A percentile compares a stretch with the other conserved stretches of the same genome.
Conservation (phyloP, 495 filamentous ascomycete genomes). For the Xylaria acuta region DNA sequence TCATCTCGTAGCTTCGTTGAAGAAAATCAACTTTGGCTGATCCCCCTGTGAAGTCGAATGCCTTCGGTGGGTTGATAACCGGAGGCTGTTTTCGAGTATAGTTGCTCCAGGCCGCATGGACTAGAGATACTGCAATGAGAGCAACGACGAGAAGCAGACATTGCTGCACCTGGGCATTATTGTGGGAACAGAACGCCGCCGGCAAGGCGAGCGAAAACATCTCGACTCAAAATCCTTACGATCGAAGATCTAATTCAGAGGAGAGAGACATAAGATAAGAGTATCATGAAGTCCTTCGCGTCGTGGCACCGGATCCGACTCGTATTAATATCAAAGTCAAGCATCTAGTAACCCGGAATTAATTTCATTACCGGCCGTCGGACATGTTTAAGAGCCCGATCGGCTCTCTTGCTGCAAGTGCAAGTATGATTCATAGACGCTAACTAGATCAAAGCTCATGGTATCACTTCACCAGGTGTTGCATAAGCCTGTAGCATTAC, state of each 20-base stretch:
- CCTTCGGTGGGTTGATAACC: constrained; percentile 7
- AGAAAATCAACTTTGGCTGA: constrained; percentile 8
- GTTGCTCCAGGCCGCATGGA: neutral
- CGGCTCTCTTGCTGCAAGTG: neutral
- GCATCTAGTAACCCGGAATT: neutral
- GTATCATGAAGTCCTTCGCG: neutral
- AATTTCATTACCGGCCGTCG: neutral
- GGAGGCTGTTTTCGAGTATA: neutral
- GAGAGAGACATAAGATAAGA: neutral
- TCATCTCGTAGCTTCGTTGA: constrained; percentile 6
- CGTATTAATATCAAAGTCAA: constrained; percentile 1
- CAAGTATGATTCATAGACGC: neutral
- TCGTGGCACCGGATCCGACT: neutral
- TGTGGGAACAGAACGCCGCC: neutral
- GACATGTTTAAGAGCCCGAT: constrained; percentile 5
- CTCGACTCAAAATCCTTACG: neutral
- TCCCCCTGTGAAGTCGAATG: neutral
- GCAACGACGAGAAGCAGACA: neutral
- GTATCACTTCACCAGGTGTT: neutral
- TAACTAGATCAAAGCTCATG: neutral
- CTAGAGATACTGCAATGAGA: neutral
- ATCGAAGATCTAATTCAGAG: neutral
- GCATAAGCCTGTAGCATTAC: neutral
- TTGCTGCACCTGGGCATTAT: neutral
- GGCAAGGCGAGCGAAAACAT: constrained; percentile 2